Base-by-base conservation (phyloP, 192 early-diverging fungal genomes). In the Phycomyces nitens region DNA sequence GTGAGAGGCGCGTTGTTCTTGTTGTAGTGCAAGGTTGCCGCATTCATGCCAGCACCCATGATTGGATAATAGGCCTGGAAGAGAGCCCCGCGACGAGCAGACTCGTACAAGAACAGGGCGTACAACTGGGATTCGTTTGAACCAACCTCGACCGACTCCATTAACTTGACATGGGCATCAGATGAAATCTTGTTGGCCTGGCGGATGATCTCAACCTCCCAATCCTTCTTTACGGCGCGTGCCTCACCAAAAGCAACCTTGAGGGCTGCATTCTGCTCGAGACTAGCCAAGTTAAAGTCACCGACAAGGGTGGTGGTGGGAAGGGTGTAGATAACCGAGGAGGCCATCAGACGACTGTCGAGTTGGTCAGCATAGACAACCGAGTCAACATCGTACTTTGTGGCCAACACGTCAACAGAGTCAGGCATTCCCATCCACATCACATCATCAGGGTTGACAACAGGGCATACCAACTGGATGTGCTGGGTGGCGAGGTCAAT, bases 1-100 rank as follows among this genome's bases (percentile, higher is more conserved):
- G 75, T 71, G 62, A 93, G 68, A 43, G 64, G 70, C 18, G 74
- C 83, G 65, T 86, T 83, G 66, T 94, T 94, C 60, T 85, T 76
- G 34, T 83, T 87, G 70, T 95, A 95, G 73, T 97, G 95, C 22
- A 97, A 73, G 14, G 86, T 80, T 0, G 92, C 86, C 0, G 86
- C 92, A 62, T 88, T 87, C 60, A 80, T 77, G 14, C 91, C 95
- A 22, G 80, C 67, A 5, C 87, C 95, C 1, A 92, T 84, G 66
- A 97, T 97, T 50, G 88, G 87, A 55, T 84, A 82, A 76, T 97
- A 97, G 0, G 92, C 88, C 61, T 94, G 91, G 71, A 81, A 78
- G 70, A 81, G 79, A 62, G 85, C 86, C 9, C 81, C 88, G 22
- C 86, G 76, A 29, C 80, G 73, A 44, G 85, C 77, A 62, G 79